Conservation (phyloP, 305 asterid species). For the Fraxinus albicans region DNA sequence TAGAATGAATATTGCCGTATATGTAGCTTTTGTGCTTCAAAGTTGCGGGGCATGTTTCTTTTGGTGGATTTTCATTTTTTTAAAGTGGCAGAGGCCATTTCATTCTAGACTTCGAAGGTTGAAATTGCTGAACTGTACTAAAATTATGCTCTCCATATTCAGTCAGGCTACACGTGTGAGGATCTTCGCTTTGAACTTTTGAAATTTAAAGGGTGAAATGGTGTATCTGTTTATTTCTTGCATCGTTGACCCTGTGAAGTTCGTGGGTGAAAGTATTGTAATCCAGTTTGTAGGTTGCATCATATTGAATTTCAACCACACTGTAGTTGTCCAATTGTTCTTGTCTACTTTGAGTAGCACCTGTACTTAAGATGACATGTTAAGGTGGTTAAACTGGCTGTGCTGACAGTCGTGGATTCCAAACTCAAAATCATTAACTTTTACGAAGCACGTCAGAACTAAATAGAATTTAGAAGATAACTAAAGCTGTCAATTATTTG, state of each 20-base stretch:
- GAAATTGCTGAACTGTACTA: constrained; percentile 1
- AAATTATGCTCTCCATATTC: neutral
- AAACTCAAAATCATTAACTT: neutral
- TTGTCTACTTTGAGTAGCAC: neutral
- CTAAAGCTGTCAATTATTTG: neutral
- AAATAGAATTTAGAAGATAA: neutral
- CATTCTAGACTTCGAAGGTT: neutral
- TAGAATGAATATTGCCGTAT: neutral
- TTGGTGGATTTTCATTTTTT: neutral
- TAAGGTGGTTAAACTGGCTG: neutral
- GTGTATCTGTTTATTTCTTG: neutral
- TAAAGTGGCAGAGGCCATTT: constrained; percentile 9
- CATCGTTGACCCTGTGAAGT: neutral
- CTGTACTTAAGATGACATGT: neutral
- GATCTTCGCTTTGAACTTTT: neutral
- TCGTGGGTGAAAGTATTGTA: neutral
- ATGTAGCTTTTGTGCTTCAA: constrained; percentile 9
- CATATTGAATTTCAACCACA: neutral
- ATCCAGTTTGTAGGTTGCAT: neutral
- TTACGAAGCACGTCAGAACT: neutral
- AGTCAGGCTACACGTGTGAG: neutral
- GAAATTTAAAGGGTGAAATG: constrained; percentile 7
- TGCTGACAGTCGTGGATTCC: neutral
- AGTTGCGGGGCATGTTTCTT: neutral
- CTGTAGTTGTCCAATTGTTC: neutral